phyloP scores from a whole-genome alignment of 2,329 filamentous ascomycete species.

The Phialophora macrospora region DNA sequence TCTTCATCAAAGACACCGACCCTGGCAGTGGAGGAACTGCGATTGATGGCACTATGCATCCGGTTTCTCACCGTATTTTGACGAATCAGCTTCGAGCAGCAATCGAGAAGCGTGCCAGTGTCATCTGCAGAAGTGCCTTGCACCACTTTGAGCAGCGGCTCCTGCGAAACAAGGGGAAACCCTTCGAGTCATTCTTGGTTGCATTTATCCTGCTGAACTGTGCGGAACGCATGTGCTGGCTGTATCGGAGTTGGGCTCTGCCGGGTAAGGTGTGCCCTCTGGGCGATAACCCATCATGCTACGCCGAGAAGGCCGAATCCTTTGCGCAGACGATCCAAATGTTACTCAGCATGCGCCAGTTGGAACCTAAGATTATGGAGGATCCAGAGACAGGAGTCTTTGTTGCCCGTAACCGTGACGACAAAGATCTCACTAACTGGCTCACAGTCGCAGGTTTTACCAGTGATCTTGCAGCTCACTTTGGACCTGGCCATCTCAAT shows the following conservation, averaged over 20 bases:
- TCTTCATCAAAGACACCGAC: constrained; percentile 53
- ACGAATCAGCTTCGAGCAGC: constrained; percentile 60
- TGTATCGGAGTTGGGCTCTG: constrained; percentile 58
- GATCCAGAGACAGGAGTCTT: constrained; percentile 48
- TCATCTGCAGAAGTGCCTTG: constrained; percentile 60
- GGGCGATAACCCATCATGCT: constrained; percentile 57
- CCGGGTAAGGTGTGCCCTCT: constrained; percentile 55
- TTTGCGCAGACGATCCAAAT: constrained; percentile 63
- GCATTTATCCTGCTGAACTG: constrained; percentile 64
- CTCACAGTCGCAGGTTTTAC: constrained; percentile 17
- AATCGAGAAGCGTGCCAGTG: constrained; percentile 59
- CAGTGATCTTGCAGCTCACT: constrained; percentile 38
- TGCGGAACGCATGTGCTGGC: constrained; percentile 64
- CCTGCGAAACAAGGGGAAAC: constrained; percentile 58
- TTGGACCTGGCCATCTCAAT: constrained; percentile 47
- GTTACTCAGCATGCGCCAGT: constrained; percentile 61
- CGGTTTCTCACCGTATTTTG: constrained; percentile 57
- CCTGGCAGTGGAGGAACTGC: constrained; percentile 40
- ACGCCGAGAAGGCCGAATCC: constrained; percentile 61
- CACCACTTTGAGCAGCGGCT: constrained; percentile 65
- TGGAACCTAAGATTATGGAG: constrained; percentile 50
- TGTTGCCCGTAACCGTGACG: constrained; percentile 47
- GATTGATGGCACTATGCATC: constrained; percentile 46
- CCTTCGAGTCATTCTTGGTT: constrained; percentile 65
- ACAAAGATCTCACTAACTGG: constrained; percentile 38